Evolutionary conservation across 1,284 basidiomycete genomes (phyloP).

Genomic region (Paramarasmius palmivorus): DNA sequence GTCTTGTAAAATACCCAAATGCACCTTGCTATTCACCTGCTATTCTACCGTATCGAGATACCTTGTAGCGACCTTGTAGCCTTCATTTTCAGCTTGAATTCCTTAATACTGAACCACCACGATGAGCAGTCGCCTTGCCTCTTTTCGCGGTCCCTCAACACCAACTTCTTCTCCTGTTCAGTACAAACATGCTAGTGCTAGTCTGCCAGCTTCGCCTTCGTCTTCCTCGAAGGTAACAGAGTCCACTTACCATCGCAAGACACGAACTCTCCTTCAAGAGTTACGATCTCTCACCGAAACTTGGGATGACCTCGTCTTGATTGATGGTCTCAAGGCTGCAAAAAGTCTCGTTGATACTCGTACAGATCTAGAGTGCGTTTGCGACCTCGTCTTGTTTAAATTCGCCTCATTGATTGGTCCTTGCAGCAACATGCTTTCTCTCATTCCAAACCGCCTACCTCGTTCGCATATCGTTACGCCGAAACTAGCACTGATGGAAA

Average conservation of each 20-base stretch:
- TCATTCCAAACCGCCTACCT: slow-evolving; percentile 56
- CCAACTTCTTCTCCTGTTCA: slow-evolving; percentile 65
- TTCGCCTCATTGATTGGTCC: slow-evolving; percentile 11
- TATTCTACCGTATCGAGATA: no score
- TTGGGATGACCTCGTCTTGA: slow-evolving; percentile 75
- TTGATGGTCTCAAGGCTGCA: slow-evolving; percentile 72
- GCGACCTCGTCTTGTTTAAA: slow-evolving; percentile 1
- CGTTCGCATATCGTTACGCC: slow-evolving; percentile 57
- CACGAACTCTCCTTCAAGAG: slow-evolving; percentile 63
- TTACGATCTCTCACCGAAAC: slow-evolving; percentile 57
- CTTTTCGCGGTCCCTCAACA: slow-evolving; percentile 76
- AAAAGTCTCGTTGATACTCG: slow-evolving; percentile 66
- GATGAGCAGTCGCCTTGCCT: slow-evolving; percentile 56
- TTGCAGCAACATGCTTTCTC: slow-evolving; percentile 61
- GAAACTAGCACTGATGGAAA: slow-evolving; percentile 68
- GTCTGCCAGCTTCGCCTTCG: slow-evolving; percentile 53
- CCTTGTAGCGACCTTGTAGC: no score
- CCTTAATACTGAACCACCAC: no score
- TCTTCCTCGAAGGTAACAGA: slow-evolving; percentile 41
- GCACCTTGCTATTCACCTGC: no score
- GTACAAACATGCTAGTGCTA: slow-evolving; percentile 30
- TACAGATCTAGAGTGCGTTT: slow-evolving; percentile 73
- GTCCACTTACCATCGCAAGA: slow-evolving; percentile 72
- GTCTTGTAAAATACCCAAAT: no score
- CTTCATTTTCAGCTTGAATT: no score